These are phyloP conservation scores for Xylariaceae sp. DNA, from an alignment of 2,329 filamentous ascomycete genomes.

Conservation along the genomic window DNA sequence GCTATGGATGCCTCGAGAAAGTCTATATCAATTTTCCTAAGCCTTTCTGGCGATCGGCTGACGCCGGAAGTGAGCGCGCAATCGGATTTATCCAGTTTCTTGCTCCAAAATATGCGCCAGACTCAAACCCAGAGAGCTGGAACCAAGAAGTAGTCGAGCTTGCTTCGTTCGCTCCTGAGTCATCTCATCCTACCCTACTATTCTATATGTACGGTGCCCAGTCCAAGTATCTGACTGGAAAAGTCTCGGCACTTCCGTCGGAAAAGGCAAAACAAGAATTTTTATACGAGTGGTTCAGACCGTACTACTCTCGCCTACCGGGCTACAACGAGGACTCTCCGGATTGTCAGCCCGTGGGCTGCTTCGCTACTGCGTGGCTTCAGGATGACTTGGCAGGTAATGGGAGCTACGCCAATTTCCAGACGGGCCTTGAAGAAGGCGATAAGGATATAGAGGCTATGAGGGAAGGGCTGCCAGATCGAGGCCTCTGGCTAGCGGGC, in stretches of 20 bases:
- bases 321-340: constrained; percentile 53
- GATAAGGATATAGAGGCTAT: constrained; percentile 68
- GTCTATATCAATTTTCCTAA: constrained; percentile 67
- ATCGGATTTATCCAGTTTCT: constrained; percentile 75
- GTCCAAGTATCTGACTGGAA: constrained; percentile 49
- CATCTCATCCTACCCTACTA: constrained; percentile 73
- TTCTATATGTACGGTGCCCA: constrained; percentile 74
- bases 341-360: constrained; percentile 58
- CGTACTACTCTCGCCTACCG: constrained; percentile 74
- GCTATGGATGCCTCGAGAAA: constrained; percentile 71
- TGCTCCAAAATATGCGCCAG: constrained; percentile 60
- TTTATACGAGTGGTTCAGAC: constrained; percentile 65
- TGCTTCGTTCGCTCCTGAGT: constrained; percentile 55
- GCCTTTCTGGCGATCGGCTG: constrained; percentile 64
- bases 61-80: constrained; percentile 39
- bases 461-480: constrained; percentile 58
- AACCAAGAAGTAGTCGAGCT: constrained; percentile 75
- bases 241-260: constrained; percentile 38
- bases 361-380: constrained; percentile 73
- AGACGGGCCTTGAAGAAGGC: constrained; percentile 65
- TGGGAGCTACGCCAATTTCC: constrained; percentile 84
- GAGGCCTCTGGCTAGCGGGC: constrained; percentile 79
- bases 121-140: constrained; percentile 63
- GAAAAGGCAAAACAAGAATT: constrained; percentile 48
- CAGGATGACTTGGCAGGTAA: constrained; percentile 74